Conservation (phyloP, 768 basidiomycete genomes). For the Tulasnella sp. region DNA sequence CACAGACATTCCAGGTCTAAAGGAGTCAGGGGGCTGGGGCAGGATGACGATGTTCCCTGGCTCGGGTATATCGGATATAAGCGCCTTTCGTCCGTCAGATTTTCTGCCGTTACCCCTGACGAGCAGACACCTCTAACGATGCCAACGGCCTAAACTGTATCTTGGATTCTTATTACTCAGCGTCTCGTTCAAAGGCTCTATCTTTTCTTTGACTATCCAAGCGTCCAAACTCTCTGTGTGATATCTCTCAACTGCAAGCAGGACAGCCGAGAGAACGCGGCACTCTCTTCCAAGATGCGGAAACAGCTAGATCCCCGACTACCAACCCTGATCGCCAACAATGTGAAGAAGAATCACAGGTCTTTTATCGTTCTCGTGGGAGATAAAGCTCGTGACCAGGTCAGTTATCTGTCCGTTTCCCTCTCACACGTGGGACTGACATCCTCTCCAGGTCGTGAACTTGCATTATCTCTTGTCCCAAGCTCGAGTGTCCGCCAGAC, state of each 20-base stretch:
- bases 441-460: constrained; percentile 68
- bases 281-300: constrained; percentile 31
- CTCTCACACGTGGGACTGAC: constrained; percentile 9
- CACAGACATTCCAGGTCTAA: too few species aligned
- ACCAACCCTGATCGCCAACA: constrained; percentile 85
- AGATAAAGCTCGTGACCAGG: constrained; percentile 89
- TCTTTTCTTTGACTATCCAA: not conserved
- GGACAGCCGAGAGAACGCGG: not conserved
- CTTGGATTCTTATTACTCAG: not conserved
- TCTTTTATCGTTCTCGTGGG: constrained; percentile 97
- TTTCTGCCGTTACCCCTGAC: constrained; percentile 2
- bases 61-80: not conserved
- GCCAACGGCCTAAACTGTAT: not conserved
- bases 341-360: constrained; percentile 87
- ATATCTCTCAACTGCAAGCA: not conserved
- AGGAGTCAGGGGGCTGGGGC: too few species aligned
- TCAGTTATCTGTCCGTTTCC: constrained; percentile 35
- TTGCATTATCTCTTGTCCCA: constrained; percentile 93
- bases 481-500: constrained; percentile 80
- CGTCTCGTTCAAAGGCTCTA: not conserved
- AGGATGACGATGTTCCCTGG: not conserved
- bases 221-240: not conserved
- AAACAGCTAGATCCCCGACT: constrained; percentile 81
- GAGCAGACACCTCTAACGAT: not conserved
- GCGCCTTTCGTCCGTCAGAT: not conserved